phyloP scores from a whole-genome alignment of 768 basidiomycete species.

The Crepidotus variabilis region DNA sequence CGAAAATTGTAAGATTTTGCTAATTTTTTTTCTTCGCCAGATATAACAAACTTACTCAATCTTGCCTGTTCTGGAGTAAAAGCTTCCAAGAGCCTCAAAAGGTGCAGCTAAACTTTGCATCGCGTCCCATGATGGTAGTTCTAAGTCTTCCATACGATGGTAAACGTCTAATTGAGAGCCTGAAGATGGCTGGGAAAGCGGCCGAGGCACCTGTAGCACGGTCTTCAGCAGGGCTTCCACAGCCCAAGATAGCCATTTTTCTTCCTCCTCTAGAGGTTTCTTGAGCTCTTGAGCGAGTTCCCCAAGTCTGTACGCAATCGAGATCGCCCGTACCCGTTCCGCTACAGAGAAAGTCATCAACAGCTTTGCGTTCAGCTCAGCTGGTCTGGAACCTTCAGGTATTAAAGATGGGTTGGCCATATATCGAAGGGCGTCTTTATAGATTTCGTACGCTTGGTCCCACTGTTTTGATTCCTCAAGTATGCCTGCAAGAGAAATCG shows the following conservation, averaged over 20 bases:
- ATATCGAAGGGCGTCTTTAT: constrained; percentile 29
- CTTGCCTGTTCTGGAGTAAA: constrained; percentile 54
- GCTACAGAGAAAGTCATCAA: constrained; percentile 9
- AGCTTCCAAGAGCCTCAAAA: constrained; percentile 60
- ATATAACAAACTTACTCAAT: constrained; percentile 40
- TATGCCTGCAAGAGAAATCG: constrained; percentile 54
- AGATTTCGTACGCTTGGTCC: constrained; percentile 34
- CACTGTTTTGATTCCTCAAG: constrained; percentile 38
- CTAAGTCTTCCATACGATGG: constrained; percentile 39
- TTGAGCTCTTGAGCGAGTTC: constrained; percentile 33
- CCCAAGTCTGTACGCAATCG: constrained; percentile 40
- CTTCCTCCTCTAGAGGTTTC: constrained; percentile 34
- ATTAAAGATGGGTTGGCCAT: constrained; percentile 25
- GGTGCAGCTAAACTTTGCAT: constrained; percentile 63
- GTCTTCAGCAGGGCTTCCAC: constrained; percentile 36
- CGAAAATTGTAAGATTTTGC: not conserved
- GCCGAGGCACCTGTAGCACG: too few relatives aligned
- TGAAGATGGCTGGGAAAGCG: too few relatives aligned
- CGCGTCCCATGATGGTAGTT: constrained; percentile 57
- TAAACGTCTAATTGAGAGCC: too few relatives aligned
- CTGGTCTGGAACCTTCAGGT: constrained; percentile 6
- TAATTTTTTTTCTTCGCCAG: not conserved
- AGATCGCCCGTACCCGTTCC: constrained; percentile 32
- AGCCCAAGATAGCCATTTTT: constrained; percentile 37
- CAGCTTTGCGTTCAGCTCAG: constrained; percentile 13